Percentiles rank a stretch among this genome's conserved stretches.
Evolutionary conservation across 148 eudicot species (phyloP).

Genomic region (Rhododendron ovatum): DNA sequence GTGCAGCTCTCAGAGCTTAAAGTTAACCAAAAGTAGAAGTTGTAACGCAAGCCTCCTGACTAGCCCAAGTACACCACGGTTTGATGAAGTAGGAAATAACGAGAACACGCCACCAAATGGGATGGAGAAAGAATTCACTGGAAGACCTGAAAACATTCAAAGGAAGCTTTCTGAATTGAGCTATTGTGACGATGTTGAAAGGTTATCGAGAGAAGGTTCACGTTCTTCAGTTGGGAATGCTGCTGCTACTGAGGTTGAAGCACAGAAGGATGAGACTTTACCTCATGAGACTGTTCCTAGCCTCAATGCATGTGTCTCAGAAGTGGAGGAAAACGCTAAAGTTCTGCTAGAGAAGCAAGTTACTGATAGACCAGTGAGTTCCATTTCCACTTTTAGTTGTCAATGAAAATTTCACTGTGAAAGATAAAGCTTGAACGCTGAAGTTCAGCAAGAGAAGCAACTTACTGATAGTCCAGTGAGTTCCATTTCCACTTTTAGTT

Average conservation of each 20-base stretch:
- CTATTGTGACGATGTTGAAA: conserved; percentile 28
- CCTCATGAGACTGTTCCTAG: conserved; percentile 14
- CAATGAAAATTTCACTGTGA: neutral
- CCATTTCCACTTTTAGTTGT: neutral
- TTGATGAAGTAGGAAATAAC: conserved; percentile 26
- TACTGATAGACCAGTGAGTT: conserved; percentile 47
- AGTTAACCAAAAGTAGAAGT: conserved; percentile 38
- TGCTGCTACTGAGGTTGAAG: conserved; percentile 32
- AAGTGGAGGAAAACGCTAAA: conserved; percentile 27
- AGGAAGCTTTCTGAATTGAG: conserved; percentile 36
- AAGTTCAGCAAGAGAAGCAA: conserved; percentile 36
- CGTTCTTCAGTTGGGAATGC: conserved; percentile 20
- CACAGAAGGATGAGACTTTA: conserved; percentile 22
- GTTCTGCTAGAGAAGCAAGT: conserved; percentile 36
- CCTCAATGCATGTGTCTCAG: conserved; percentile 11
- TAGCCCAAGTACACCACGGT: conserved; percentile 24
- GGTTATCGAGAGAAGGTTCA: conserved; percentile 24
- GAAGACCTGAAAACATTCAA: conserved; percentile 33
- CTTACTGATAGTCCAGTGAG: conserved; percentile 46
- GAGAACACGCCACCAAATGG: conserved; percentile 36
- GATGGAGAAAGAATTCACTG: conserved; percentile 26
- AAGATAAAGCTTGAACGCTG: conserved; percentile 7
- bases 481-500: conserved; percentile 7
- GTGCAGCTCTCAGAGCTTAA: conserved; percentile 29
- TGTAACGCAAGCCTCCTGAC: conserved; percentile 29